Evolutionary conservation across 2,329 filamentous ascomycete species (phyloP), one percentile per base, ranked within the genome.

Genomic region (Byssoonygena ceratinophila): DNA sequence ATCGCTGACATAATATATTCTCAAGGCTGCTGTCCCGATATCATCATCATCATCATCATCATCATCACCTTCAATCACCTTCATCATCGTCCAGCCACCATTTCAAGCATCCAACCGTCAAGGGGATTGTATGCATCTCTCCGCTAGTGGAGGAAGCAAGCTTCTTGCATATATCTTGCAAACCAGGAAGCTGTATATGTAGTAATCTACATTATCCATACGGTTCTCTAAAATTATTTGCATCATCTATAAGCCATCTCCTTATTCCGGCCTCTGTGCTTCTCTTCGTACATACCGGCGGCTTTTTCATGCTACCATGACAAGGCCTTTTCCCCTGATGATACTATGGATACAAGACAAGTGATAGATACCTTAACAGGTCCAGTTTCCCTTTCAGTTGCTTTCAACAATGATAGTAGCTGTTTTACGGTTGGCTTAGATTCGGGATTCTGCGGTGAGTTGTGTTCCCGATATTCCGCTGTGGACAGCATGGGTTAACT

Each of bases 341-440:
- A 40, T 64, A 73, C 56, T 50, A 98, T 97, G 92, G 92, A 97
- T 67, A 94, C 89, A 40, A 80, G 91, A 54, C 85, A 85, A 49
- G 81, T 86, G 53, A 87, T 97, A 64, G 88, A 94, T 72, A 81
- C 82, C 47, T 82, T 86, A 16, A 78, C 77, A 40, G 81, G 83
- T 51, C 84, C 85, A 3, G 79, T 83, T 55, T 90, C 89, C 9
- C 78, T 96, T 34, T 94, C 87, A 12, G 81, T 84, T 43, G 81
- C 85, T 7, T 95, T 95, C 73, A 97, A 96, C 65, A 78, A 81
- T 62, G 87, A 92, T 66, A 80, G 80, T 59, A 90, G 81, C 60
- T 90, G 85, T 64, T 97, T 97, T 68, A 80, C 88, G 23, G 85
- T 94, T 27, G 92, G 88, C 7, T 75, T 95, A 7, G 86, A 94